phyloP scores from a whole-genome alignment of 148 eudicot species.

The Rhododendron mucronatum region DNA sequence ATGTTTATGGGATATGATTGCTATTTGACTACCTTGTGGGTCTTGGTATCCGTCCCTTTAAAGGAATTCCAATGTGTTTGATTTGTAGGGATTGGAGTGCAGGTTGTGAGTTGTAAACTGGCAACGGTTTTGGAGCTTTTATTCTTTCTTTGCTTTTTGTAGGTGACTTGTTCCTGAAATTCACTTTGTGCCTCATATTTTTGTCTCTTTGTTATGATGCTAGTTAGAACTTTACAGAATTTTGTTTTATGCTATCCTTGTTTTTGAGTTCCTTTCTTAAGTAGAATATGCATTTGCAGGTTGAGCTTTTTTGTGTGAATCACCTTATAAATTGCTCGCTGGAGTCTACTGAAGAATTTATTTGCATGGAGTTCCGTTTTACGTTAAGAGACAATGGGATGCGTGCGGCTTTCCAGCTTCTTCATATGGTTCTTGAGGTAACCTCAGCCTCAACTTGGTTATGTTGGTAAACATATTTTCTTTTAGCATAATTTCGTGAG shows the following conservation, averaged over 20 bases:
- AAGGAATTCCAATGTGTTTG: background rate
- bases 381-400: slow-evolving; percentile 94
- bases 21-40: background rate
- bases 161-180: background rate
- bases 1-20: background rate
- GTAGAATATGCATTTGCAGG: slow-evolving; percentile 43
- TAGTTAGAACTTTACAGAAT: background rate
- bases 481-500: background rate
- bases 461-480: background rate
- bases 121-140: background rate
- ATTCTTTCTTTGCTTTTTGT: background rate
- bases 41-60: background rate
- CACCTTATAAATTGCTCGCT: slow-evolving; percentile 96
- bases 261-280: background rate
- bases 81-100: background rate
- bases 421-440: slow-evolving; percentile 99
- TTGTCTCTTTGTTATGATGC: background rate
- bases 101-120: background rate
- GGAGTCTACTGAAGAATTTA: slow-evolving; percentile 95
- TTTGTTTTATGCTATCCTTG: background rate
- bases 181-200: background rate
- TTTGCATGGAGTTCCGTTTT: slow-evolving; percentile 98
- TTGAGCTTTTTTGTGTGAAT: slow-evolving; percentile 97
- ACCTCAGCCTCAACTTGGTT: slow-evolving; percentile 9
- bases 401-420: slow-evolving; percentile 98